Conservation (phyloP, 164 flowering plant genomes). For the Cinnamomum chago region DNA sequence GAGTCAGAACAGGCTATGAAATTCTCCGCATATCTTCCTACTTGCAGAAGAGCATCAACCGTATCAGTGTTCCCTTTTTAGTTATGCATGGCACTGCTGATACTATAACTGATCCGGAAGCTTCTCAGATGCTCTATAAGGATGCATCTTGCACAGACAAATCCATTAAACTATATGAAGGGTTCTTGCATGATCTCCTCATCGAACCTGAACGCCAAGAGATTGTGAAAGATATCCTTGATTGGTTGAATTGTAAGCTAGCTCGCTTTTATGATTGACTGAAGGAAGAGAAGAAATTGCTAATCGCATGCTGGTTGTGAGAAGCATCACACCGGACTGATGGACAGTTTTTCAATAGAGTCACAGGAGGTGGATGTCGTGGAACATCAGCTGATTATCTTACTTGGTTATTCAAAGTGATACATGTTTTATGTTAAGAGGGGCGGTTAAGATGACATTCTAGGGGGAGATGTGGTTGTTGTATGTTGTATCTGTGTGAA, state of each 20-base stretch:
- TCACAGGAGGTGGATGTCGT: background rate
- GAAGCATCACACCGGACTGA: background rate
- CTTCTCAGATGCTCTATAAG: conserved; percentile 51
- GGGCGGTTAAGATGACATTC: background rate
- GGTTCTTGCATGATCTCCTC: conserved; percentile 75
- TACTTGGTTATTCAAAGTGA: too few relatives aligned
- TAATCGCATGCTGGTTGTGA: background rate
- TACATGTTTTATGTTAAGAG: background rate
- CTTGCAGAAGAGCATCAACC: conserved; percentile 53
- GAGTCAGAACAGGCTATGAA: conserved; percentile 75
- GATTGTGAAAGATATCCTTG: conserved; percentile 43
- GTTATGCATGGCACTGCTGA: conserved; percentile 91
- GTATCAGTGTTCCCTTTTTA: conserved; percentile 52
- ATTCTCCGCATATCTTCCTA: conserved; percentile 58
- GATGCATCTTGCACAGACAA: conserved; percentile 81
- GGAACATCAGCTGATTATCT: background rate
- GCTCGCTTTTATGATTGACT: conserved; percentile 2
- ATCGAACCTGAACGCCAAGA: conserved; percentile 71
- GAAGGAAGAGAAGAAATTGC: background rate
- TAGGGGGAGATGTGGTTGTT: background rate
- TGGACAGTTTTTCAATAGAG: background rate
- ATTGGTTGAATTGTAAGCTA: conserved; percentile 63
- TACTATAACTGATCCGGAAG: conserved; percentile 72
- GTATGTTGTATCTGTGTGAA: background rate
- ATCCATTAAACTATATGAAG: conserved; percentile 61